These are phyloP conservation scores for Monilinia polystroma DNA, from an alignment of 2,329 filamentous ascomycete species.

Conservation along the genomic window DNA sequence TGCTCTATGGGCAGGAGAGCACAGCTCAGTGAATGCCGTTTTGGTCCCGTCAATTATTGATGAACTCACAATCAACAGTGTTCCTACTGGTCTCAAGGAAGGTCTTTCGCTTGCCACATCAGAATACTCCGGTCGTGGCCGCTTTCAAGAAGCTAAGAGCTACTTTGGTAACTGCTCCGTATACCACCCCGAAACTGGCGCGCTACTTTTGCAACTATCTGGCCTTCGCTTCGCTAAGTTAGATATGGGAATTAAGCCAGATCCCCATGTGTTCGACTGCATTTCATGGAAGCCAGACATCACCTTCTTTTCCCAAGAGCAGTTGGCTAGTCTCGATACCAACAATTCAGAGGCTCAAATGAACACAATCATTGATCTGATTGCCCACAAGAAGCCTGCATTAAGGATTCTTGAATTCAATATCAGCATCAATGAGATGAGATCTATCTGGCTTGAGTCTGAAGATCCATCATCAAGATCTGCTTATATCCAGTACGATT, in stretches of 20 bases:
- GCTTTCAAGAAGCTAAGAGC: constrained; percentile 16
- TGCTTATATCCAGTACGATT: too few species aligned
- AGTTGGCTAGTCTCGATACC: too few species aligned
- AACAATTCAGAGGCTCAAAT: too few species aligned
- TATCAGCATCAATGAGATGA: constrained; percentile 30
- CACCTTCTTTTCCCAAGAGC: too few species aligned
- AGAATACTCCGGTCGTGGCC: constrained; percentile 13
- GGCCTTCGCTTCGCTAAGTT: constrained; percentile 30
- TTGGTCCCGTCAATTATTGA: constrained; percentile 32
- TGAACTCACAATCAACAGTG: constrained; percentile 31
- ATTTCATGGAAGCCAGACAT: constrained; percentile 3
- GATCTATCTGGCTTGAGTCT: constrained; percentile 37
- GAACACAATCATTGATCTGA: constrained; percentile 38
- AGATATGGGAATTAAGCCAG: constrained; percentile 5
- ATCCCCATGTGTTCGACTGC: constrained; percentile 17
- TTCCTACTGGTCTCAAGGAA: constrained; percentile 12
- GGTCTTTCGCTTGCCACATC: constrained; percentile 14
- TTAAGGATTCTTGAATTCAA: constrained; percentile 41
- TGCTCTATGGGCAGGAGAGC: constrained; percentile 30
- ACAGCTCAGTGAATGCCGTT: constrained; percentile 27
- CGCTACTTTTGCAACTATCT: constrained; percentile 31
- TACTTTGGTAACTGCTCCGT: constrained; percentile 24
- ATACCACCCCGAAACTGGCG: constrained; percentile 27
- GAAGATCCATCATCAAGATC: too few species aligned
- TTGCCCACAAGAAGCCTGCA: constrained; percentile 42